Evolutionary conservation across 2,329 filamentous ascomycete genomes (phyloP).

Genomic region (Pezizomycotina sp.): DNA sequence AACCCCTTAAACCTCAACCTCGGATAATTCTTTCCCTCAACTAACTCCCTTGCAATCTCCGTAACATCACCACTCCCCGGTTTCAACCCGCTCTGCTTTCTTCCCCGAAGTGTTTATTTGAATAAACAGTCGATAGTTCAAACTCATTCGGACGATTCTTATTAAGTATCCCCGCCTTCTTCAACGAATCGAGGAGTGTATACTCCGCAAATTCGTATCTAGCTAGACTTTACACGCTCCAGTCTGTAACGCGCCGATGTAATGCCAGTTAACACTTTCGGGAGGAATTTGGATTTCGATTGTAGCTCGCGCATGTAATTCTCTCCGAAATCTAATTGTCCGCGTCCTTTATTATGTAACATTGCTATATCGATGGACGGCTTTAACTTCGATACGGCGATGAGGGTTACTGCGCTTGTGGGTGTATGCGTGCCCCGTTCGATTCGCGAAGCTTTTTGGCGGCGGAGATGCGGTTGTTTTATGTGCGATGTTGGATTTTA

Average conservation of each 20-base stretch:
- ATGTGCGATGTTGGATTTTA: no score
- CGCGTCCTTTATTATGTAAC: conserved; percentile 48
- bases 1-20: conserved; percentile 46
- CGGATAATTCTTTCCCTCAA: conserved; percentile 52
- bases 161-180: conserved; percentile 73
- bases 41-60: conserved; percentile 3
- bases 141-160: conserved; percentile 43
- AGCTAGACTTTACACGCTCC: conserved; percentile 82
- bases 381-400: conserved; percentile 93
- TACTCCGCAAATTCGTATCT: conserved; percentile 80
- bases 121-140: conserved; percentile 52
- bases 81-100: conserved; percentile 6
- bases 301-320: conserved; percentile 72
- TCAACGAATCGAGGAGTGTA: conserved; percentile 75
- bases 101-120: conserved; percentile 78
- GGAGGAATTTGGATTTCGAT: conserved; percentile 76
- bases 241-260: conserved; percentile 85
- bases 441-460: no score
- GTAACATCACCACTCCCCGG: conserved; percentile 11
- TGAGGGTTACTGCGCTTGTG: no score
- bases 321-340: conserved; percentile 75
- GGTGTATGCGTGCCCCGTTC: no score
- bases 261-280: conserved; percentile 70
- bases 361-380: conserved; percentile 79
- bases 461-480: no score